A percentile compares a stretch with the other conserved stretches of the same genome.
Evolutionary conservation across 768 basidiomycete genomes (phyloP).

Genomic region (Macrolepiota albuminosa): DNA sequence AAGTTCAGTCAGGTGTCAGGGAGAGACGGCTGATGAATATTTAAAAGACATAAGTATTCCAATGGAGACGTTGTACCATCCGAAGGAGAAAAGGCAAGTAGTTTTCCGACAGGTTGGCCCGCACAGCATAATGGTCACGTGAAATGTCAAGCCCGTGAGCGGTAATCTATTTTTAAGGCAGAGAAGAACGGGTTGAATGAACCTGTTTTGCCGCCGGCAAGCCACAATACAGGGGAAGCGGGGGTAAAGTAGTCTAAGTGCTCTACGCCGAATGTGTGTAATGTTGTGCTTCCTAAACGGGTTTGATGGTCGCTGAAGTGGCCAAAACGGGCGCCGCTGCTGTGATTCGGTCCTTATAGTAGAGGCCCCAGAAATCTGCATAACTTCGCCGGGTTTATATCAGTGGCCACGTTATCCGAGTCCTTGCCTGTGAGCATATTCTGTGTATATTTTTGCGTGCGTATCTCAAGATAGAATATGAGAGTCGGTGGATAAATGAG

Average conservation of each 20-base stretch:
- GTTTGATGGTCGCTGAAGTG: too few species aligned
- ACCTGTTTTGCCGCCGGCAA: too few species aligned
- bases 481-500: slow-evolving; percentile 1
- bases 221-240: too few species aligned
- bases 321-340: too few species aligned
- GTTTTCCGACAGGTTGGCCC: too few species aligned
- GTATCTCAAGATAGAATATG: background rate
- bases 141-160: background rate
- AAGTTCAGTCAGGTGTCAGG: background rate
- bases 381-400: too few species aligned
- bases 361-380: background rate
- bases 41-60: background rate
- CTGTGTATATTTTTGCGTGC: background rate
- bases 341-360: background rate
- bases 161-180: background rate
- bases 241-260: too few species aligned
- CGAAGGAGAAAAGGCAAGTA: background rate
- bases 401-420: background rate
- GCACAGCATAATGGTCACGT: background rate
- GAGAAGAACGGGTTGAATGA: too few species aligned
- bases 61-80: background rate
- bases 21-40: background rate
- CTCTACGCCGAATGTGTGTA: too few species aligned
- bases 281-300: too few species aligned
- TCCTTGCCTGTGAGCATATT: background rate